A percentile compares a stretch with the other conserved stretches of the same genome.
Conservation (phyloP, 1,284 basidiomycete genomes). For the Ganoderma boninense region DNA sequence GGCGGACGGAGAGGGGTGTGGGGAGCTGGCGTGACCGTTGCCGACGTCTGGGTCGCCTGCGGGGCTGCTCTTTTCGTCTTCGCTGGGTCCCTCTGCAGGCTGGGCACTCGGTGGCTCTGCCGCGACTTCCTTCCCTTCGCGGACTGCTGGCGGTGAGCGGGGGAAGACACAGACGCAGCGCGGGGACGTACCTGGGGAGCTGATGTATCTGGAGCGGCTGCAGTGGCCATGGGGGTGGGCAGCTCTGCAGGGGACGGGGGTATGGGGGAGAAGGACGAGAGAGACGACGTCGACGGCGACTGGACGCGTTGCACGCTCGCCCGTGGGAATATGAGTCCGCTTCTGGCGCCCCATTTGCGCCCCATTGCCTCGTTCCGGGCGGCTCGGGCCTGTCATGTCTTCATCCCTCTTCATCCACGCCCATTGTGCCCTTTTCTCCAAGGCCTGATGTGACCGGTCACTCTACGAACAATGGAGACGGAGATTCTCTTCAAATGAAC, state of each 20-base stretch:
- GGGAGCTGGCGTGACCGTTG: conserved; percentile 33
- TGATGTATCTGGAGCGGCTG: conserved; percentile 34
- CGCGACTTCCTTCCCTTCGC: conserved; percentile 41
- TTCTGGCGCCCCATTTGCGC: no score
- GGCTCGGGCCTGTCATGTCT: conserved; percentile 6
- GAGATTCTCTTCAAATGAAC: background rate
- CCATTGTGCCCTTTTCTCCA: background rate
- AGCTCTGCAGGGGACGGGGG: conserved; percentile 41
- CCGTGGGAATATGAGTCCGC: conserved; percentile 32
- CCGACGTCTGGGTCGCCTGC: conserved; percentile 28
- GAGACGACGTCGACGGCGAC: conserved; percentile 29
- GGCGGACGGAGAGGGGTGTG: conserved; percentile 25
- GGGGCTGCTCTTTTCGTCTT: conserved; percentile 27
- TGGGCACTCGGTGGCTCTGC: conserved; percentile 38
- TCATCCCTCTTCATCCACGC: conserved; percentile 42
- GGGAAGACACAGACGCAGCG: background rate
- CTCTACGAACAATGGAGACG: background rate
- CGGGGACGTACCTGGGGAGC: conserved; percentile 30
- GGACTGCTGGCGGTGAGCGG: conserved; percentile 32
- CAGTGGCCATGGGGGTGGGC: conserved; percentile 40
- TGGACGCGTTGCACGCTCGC: conserved; percentile 40
- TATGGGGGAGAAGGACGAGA: conserved; percentile 40
- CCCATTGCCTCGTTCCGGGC: conserved; percentile 14
- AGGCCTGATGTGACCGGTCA: background rate
- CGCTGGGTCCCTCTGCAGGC: conserved; percentile 39